Evolutionary conservation across 768 basidiomycete species (phyloP), one percentile per base, ranked within the genome.

Genomic region (Pisolithus microcarpus): DNA sequence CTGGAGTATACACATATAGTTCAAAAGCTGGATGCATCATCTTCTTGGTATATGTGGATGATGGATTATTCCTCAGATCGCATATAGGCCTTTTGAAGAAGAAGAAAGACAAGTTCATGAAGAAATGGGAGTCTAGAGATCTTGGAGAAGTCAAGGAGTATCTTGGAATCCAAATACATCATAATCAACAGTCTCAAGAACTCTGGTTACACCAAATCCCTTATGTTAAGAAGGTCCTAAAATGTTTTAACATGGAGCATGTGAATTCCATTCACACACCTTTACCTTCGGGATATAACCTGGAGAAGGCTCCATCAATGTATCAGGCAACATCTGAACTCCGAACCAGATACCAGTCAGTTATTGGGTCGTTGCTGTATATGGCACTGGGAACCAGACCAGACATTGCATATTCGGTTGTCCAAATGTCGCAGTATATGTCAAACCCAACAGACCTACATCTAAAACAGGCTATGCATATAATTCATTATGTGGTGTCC

Each of bases 381-480:
- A 24, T 24, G 23, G 23, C 23, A 3, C 23, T 24, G 23, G 23
- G 23, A 24, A 24, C 23, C 23, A 24, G 23, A 24, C 23, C 23
- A 24, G 23, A 71, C 45, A 68, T 68, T 30, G 38, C 59, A 3
- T 69, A 55, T 48, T 52, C 69, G 5, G 51, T 64, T 11, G 57
- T 49, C 10, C 54, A 50, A 5, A 52, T 66, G 2, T 56, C 60
- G 7, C 66, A 61, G 24, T 66, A 54, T 26, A 10, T 44, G 16
- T 11, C 43, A 31, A 39, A 43, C 15, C 50, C 47, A 18, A 44
- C 26, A 1, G 2, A 50, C 2, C 40, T 43, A 1, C 43, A 43
- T 11, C 31, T 50, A 1, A 16, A 38, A 7, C 7, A 28, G 9
- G 24, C 47, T 3, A 2, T 24, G 2, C 23, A 24, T 24, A 24